These are phyloP conservation scores for Andrographis paniculata DNA, from an alignment of 305 asterid species.

Conservation along the genomic window DNA sequence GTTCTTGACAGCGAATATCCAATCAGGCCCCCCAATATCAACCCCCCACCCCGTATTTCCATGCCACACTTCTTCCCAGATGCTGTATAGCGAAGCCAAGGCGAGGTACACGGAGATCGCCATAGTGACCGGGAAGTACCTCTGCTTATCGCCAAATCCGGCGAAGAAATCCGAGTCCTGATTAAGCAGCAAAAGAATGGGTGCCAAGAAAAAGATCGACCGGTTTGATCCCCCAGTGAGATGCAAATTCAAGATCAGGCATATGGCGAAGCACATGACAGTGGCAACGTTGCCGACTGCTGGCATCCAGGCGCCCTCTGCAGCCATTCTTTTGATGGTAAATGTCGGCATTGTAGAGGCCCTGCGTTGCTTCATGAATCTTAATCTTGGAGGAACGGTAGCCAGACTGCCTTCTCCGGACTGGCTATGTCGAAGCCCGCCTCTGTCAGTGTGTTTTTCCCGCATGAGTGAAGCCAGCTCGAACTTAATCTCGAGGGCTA, in stretches of 20 bases:
- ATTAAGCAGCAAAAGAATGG: constrained; percentile 75
- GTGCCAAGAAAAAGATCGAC: constrained; percentile 92
- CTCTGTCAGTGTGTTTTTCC: constrained; percentile 55
- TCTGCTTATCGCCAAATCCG: constrained; percentile 94
- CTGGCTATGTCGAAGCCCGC: constrained; percentile 65
- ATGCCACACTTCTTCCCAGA: constrained; percentile 92
- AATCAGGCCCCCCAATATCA: constrained; percentile 83
- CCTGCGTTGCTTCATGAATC: constrained; percentile 93
- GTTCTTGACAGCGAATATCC: constrained; percentile 90
- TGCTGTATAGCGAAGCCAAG: constrained; percentile 54
- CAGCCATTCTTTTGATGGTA: constrained; percentile 72
- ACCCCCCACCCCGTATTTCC: constrained; percentile 83
- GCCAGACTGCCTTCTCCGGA: constrained; percentile 69
- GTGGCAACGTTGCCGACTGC: constrained; percentile 99
- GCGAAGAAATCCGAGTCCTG: constrained; percentile 95
- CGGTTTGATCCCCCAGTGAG: constrained; percentile 92
- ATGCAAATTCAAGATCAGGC: constrained; percentile 77
- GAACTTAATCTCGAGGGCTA: constrained; percentile 93
- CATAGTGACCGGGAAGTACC: constrained; percentile 91
- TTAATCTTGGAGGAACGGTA: constrained; percentile 66
- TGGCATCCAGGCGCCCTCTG: constrained; percentile 99
- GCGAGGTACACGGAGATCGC: constrained; percentile 68
- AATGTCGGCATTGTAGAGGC: constrained; percentile 68
- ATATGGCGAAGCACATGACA: constrained; percentile 80
- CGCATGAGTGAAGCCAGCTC: constrained; percentile 86